Evolutionary conservation across 2,329 filamentous ascomycete genomes (phyloP).

Genomic region (Claviceps sp.): DNA sequence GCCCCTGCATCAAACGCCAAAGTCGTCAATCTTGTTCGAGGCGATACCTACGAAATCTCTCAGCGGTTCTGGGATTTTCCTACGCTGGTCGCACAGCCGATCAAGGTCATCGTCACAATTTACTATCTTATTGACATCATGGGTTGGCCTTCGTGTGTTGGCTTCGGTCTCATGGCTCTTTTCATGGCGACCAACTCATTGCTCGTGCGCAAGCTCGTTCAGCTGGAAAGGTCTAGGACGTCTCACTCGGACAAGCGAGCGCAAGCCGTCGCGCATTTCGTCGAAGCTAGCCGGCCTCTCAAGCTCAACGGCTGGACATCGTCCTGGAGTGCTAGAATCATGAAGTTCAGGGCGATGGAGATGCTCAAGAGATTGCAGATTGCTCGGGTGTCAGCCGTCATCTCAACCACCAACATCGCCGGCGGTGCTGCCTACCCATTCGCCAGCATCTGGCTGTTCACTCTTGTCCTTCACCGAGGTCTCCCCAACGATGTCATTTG

Average conservation of each 20-base stretch:
- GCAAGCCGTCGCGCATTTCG: conserved; percentile 71
- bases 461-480: conserved; percentile 51
- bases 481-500: conserved; percentile 75
- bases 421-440: conserved; percentile 67
- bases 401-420: conserved; percentile 56
- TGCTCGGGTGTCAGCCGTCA: conserved; percentile 27
- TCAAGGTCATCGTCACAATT: conserved; percentile 58
- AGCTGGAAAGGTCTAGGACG: conserved; percentile 58
- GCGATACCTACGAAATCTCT: conserved; percentile 68
- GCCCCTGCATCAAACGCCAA: conserved; percentile 70
- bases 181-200: conserved; percentile 58
- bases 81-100: conserved; percentile 58
- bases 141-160: conserved; percentile 65
- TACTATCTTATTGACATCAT: conserved; percentile 57
- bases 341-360: conserved; percentile 21
- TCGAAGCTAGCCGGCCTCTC: conserved; percentile 66
- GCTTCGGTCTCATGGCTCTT: conserved; percentile 53
- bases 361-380: conserved; percentile 25
- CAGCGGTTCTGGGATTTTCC: conserved; percentile 83
- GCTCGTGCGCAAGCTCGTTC: conserved; percentile 52
- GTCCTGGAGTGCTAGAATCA: conserved; percentile 22
- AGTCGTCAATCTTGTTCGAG: conserved; percentile 76
- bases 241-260: conserved; percentile 63
- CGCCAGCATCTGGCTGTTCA: conserved; percentile 70
- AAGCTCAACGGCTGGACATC: conserved; percentile 28